Conservation (phyloP, 2,329 filamentous ascomycete genomes). For the Fusarium aywerte region DNA sequence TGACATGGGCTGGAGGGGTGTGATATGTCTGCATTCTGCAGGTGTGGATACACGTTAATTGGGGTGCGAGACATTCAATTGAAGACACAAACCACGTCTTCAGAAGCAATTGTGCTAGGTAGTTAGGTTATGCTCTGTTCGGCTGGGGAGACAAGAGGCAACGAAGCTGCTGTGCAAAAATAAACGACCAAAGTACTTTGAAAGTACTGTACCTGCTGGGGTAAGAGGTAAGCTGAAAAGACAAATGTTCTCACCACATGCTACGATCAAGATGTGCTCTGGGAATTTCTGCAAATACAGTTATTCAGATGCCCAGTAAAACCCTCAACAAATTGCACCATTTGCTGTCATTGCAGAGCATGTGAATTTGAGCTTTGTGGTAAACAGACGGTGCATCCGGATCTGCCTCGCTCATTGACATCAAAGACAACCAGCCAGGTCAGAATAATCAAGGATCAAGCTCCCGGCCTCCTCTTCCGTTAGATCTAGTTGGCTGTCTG, state of each 20-base stretch:
- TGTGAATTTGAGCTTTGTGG: conserved; percentile 3
- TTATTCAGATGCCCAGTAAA: not conserved
- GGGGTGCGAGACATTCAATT: conserved; percentile 26
- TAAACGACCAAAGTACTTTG: not conserved
- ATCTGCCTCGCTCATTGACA: not conserved
- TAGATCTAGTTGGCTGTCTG: conserved; percentile 15
- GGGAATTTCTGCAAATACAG: not conserved
- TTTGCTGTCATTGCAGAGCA: conserved; percentile 8
- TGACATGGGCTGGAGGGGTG: conserved; percentile 14
- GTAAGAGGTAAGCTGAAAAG: conserved; percentile 12
- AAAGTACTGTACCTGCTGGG: not conserved
- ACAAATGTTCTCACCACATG: conserved; percentile 8
- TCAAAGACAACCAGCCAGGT: not conserved
- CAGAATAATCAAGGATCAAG: conserved; percentile 1
- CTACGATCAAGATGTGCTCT: not conserved
- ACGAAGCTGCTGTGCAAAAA: conserved; percentile 7
- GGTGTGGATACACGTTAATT: conserved; percentile 25
- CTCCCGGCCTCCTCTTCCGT: conserved; percentile 3
- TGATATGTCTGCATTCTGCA: not conserved
- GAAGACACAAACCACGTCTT: conserved; percentile 29
- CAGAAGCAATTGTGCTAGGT: conserved; percentile 32
- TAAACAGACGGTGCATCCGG: conserved; percentile 5
- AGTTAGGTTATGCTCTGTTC: conserved; percentile 13
- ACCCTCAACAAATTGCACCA: not conserved
- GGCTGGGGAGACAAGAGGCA: conserved; percentile 32